Base-by-base conservation (phyloP, 352 stramenopile genomes). In the Blastocystis sp. region DNA sequence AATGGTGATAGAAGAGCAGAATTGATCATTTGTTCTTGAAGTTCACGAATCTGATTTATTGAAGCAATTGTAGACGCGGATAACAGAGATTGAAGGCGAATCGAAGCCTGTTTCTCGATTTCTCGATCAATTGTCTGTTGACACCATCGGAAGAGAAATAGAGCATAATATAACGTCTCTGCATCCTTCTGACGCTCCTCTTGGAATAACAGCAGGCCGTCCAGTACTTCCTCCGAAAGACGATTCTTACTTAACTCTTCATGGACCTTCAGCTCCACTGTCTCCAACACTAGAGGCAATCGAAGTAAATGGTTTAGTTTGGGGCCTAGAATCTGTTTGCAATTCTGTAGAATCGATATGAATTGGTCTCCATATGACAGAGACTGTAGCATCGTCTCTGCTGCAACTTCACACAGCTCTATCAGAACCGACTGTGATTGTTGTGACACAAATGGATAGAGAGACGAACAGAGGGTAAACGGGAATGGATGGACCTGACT, bases 111-210 rank as follows among this genome's bases (percentile, higher is more conserved):
- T 14, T 32, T 61, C 29, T 77, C 65, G 0, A 51, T 11, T 12
- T 52, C 65, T 24, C 21, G 19, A 49, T 52, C 19, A 21, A 51
- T 12, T 21, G 51, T 24, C 21, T 5, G 16, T 12, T 32, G 43
- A 56, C 65, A 58, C 65, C 65, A 77, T 46, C 65, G 65, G 12
- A 77, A 6, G 9, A 77, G 32, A 49, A 77, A 77, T 27, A 77
- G 65, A 58, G 27, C 19, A 24, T 54, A 54, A 54, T 52, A 77
- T 14, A 77, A 32, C 7, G 24, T n/a, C 7, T 77, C 65, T 14
- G 27, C 29, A 32, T 29, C 65, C 21, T 35, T 32, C 27, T 54
- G n/a, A 16, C 35, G 7, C 37, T 27, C 32, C 11, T 35, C 43
- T 32, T 24, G 0, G 65, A 56, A 51, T 12, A 77, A 27, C 65